phyloP scores from a whole-genome alignment of 768 basidiomycete species.

The Mycena filopes region DNA sequence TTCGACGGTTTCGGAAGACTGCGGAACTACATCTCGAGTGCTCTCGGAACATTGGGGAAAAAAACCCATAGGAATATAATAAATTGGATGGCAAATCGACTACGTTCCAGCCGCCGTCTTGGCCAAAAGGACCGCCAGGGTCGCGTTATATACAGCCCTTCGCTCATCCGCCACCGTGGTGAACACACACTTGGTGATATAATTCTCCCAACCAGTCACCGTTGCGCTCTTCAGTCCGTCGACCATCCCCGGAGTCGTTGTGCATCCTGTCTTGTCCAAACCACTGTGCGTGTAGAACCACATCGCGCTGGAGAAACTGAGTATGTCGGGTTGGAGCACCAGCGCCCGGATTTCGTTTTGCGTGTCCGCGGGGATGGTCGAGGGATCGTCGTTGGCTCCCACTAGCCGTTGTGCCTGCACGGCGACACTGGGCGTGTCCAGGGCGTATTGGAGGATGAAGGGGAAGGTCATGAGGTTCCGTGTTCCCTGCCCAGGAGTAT shows the following conservation, averaged over 20 bases:
- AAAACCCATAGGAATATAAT: no score
- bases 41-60: no score
- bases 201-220: constrained; percentile 35
- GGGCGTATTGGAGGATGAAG: constrained; percentile 38
- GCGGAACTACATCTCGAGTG: no score
- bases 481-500: constrained; percentile 38
- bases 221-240: constrained; percentile 33
- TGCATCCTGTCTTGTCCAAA: constrained; percentile 30
- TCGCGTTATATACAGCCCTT: constrained; percentile 29
- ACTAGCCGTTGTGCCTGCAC: constrained; percentile 32
- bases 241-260: constrained; percentile 31
- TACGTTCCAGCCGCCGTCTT: background rate
- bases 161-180: constrained; percentile 36
- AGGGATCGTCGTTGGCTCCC: constrained; percentile 11
- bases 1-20: no score
- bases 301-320: constrained; percentile 39
- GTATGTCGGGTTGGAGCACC: constrained; percentile 33
- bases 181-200: constrained; percentile 35
- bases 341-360: constrained; percentile 35
- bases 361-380: constrained; percentile 24
- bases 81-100: no score
- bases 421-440: constrained; percentile 33
- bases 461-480: constrained; percentile 40
- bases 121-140: constrained; percentile 25
- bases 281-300: constrained; percentile 39